These are phyloP conservation scores for Schoenoplectus tabernaemontani DNA, from an alignment of 202 grass and related monocot species.

Conservation along the genomic window DNA sequence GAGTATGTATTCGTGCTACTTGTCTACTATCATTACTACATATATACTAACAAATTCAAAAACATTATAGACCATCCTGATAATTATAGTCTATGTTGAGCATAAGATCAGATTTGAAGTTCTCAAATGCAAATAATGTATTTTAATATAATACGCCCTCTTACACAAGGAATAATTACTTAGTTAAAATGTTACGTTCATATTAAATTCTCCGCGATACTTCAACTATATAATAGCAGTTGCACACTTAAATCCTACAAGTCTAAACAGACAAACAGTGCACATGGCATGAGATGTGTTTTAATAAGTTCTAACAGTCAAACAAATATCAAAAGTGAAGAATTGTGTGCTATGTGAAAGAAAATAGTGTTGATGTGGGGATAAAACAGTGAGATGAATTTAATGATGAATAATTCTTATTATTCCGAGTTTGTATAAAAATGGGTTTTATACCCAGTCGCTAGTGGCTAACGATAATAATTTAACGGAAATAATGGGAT, in stretches of 20 bases:
- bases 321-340: not conserved
- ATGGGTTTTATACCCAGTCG: no score
- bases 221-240: not conserved
- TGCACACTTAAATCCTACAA: not conserved
- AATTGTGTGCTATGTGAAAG: no score
- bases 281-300: not conserved
- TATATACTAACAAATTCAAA: not conserved
- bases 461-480: no score
- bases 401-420: no score
- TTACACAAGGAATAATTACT: not conserved
- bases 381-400: no score
- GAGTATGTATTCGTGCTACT: not conserved
- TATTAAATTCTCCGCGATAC: no score
- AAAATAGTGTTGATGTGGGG: no score
- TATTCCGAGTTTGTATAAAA: no score
- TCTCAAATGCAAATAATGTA: not conserved
- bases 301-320: not conserved
- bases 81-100: not conserved
- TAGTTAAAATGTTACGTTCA: not conserved
- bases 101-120: not conserved
- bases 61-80: not conserved
- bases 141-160: not conserved
- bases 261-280: not conserved
- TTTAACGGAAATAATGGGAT: no score
- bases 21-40: no score